phyloP scores from a whole-genome alignment of 2,329 filamentous ascomycete species.

The Ceratocystis albifundus region DNA sequence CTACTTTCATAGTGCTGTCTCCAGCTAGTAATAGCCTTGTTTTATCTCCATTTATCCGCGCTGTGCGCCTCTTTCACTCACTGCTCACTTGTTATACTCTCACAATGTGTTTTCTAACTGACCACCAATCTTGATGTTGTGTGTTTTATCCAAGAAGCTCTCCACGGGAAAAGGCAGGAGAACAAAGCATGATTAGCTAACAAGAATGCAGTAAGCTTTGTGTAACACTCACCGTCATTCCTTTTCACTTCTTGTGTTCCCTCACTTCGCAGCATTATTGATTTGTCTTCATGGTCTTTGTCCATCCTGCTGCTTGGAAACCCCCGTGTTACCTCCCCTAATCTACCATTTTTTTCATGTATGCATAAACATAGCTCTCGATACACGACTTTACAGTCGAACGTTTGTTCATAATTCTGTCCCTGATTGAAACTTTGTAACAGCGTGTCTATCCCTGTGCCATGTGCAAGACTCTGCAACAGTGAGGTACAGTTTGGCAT shows the following conservation, averaged over 20 bases:
- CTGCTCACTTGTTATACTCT: background rate
- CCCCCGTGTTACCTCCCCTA: background rate
- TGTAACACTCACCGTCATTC: background rate
- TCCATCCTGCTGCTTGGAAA: no score
- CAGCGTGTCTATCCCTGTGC: no score
- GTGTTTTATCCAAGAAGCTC: background rate
- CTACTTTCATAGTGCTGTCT: background rate
- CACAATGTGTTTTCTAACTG: background rate
- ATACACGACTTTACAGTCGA: no score
- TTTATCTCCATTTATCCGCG: conserved; percentile 1
- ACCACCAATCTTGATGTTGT: background rate
- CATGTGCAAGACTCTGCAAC: no score
- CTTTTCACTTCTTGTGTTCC: background rate
- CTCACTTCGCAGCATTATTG: no score
- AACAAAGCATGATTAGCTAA: background rate
- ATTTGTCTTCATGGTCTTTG: no score
- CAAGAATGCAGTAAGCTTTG: background rate
- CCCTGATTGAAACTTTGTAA: background rate
- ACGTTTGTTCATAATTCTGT: no score
- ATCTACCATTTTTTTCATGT: background rate
- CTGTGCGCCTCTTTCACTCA: background rate
- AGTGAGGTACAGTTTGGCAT: no score
- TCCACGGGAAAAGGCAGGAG: background rate
- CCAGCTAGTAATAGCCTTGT: background rate
- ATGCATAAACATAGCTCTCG: background rate